phyloP scores from a whole-genome alignment of 805 yeast genomes.

The Candida sithepensis region DNA sequence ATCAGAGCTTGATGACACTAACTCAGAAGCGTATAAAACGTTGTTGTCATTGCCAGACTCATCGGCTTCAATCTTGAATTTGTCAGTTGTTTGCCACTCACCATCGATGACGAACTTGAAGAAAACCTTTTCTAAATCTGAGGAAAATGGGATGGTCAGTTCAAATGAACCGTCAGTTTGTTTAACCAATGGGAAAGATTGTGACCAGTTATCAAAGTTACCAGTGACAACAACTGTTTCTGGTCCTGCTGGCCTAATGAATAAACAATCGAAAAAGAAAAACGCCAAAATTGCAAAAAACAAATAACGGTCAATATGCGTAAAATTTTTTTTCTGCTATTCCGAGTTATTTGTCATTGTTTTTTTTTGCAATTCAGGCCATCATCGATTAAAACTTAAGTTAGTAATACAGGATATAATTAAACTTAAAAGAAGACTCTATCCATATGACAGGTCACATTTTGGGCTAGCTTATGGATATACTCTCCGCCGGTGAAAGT shows the following conservation, averaged over 20 bases:
- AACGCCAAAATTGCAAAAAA: neutral
- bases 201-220: slow-evolving; percentile 55
- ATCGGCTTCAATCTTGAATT: slow-evolving; percentile 42
- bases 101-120: slow-evolving; percentile 63
- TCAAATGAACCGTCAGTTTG: slow-evolving; percentile 35
- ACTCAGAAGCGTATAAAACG: slow-evolving; percentile 37
- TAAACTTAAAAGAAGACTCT: no score
- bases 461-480: no score
- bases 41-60: slow-evolving; percentile 52
- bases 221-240: slow-evolving; percentile 53
- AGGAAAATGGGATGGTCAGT: slow-evolving; percentile 28
- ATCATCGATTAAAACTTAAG: no score
- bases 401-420: no score
- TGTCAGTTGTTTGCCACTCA: slow-evolving; percentile 45
- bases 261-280: neutral
- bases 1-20: slow-evolving; percentile 26
- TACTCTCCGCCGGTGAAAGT: no score
- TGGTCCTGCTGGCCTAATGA: slow-evolving; percentile 33
- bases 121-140: slow-evolving; percentile 24
- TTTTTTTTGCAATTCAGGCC: no score
- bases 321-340: neutral
- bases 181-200: slow-evolving; percentile 45
- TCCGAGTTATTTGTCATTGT: neutral
- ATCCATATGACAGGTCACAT: no score
- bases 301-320: neutral